Evolutionary conservation across 306 rosid genomes (phyloP), one percentile per base, ranked within the genome.

Genomic region (Senna tora): DNA sequence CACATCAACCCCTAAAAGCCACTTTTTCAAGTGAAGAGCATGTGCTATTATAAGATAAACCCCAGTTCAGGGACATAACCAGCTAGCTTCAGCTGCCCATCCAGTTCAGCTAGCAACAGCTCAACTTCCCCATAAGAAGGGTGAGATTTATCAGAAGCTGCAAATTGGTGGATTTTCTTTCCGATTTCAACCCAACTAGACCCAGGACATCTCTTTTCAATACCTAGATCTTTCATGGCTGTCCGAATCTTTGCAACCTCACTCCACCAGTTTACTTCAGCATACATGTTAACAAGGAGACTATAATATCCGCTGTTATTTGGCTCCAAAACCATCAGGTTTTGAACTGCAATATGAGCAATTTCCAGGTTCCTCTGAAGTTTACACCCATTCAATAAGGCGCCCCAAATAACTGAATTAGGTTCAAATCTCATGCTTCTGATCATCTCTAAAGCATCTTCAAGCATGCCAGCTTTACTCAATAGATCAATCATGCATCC

Each of bases 401-500:
- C 93, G 30, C 96, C 90, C 96, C 96, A 90, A 69, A 93, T 83
- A 33, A 87, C 81, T 43, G 90, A 64, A 73, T 88, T 93, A 4
- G 93, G 84, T 71, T 80, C 77, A 60, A 64, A 33, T 50, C 65
- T 13, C 96, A 90, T 82, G 81, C 85, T 79, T 70, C 69, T 79
- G 38, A 93, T 84, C 67, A 90, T 72, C 77, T 78, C 85, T 53
- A 85, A 52, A 9, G 98, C 97, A 30, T 93, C 91, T 19, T 80
- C 85, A 52, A 93, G 87, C 49, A 90, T 70, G 30, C 97, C 96
- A 36, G 90, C 90, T 75, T 87, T 90, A 83, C 93, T 90, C 79
- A 88, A 76, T 57, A 93, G 82, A 80, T 87, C 93, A 68, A 90
- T 83, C 90, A 93, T 85, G 75, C 97, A 93, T 46, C 97, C 98